Conservation (phyloP, 805 yeast genomes). For the Tetrapisispora nanseiensis region DNA sequence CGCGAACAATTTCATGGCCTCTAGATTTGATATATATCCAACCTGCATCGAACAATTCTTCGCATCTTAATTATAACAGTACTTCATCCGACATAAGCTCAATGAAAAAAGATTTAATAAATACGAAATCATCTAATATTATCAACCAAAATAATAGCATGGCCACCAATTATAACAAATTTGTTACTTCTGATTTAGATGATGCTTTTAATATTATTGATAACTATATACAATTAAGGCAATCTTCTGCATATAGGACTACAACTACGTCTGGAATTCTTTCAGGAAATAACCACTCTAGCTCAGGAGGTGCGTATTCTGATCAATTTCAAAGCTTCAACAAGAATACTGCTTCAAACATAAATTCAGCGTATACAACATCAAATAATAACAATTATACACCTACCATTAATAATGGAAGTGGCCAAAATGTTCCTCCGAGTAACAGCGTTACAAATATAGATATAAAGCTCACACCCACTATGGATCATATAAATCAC, state of each 20-base stretch:
- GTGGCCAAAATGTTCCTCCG: constrained; percentile 4
- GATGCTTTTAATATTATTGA: constrained; percentile 31
- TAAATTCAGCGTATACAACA: not conserved
- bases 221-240: constrained; percentile 32
- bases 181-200: not conserved
- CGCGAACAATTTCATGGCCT: constrained; percentile 64
- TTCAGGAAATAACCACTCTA: constrained; percentile 22
- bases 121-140: not conserved
- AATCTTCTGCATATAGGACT: constrained; percentile 32
- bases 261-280: constrained; percentile 20
- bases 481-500: not conserved
- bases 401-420: not conserved
- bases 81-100: not conserved
- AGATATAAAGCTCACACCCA: not conserved
- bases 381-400: not conserved
- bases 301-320: constrained; percentile 26
- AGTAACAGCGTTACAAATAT: not conserved
- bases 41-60: constrained; percentile 14
- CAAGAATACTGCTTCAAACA: constrained; percentile 8
- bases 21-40: constrained; percentile 55
- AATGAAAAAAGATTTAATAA: not conserved
- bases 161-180: not conserved
- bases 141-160: not conserved
- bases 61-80: not conserved
- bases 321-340: constrained; percentile 25